These are phyloP conservation scores for Fragaria vesca DNA, from an alignment of 306 rosid genomes.

Conservation along the genomic window DNA sequence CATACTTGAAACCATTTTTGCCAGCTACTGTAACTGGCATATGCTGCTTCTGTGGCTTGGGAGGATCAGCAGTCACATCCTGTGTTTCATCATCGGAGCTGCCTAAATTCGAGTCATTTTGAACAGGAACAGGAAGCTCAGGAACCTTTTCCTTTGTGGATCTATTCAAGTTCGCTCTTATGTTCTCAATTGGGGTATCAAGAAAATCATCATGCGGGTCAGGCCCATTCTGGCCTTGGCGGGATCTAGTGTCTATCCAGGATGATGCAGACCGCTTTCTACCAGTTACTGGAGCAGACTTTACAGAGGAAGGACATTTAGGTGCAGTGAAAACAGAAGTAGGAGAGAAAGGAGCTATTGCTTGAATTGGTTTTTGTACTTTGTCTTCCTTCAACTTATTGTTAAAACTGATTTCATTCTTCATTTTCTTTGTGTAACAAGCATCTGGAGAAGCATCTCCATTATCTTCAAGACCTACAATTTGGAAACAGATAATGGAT, in stretches of 20 bases:
- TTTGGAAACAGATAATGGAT: conserved; percentile 13
- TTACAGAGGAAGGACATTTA: conserved; percentile 42
- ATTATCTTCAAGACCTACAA: conserved; percentile 43
- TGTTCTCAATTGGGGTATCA: conserved; percentile 76
- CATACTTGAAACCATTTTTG: conserved; percentile 64
- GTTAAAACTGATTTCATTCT: conserved; percentile 30
- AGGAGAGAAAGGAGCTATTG: conserved; percentile 28
- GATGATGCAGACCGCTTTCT: conserved; percentile 66
- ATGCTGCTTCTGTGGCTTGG: conserved; percentile 41
- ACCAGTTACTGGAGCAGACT: conserved; percentile 43
- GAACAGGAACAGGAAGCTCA: conserved; percentile 23
- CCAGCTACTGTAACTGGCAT: conserved; percentile 35
- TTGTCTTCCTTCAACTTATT: conserved; percentile 35
- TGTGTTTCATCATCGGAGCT: conserved; percentile 82
- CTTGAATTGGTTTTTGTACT: conserved; percentile 29
- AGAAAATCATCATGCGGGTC: conserved; percentile 97
- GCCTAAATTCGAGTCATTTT: conserved; percentile 34
- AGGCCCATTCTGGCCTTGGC: conserved; percentile 59
- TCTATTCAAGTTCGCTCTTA: conserved; percentile 63
- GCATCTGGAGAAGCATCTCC: conserved; percentile 36
- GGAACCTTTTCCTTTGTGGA: conserved; percentile 34
- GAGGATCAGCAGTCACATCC: conserved; percentile 50
- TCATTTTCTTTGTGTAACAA: conserved; percentile 30
- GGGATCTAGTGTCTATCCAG: conserved; percentile 82
- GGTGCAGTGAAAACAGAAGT: conserved; percentile 29